Evolutionary conservation across 352 stramenopile genomes (phyloP).

Genomic region (Phytophthora sojae): DNA sequence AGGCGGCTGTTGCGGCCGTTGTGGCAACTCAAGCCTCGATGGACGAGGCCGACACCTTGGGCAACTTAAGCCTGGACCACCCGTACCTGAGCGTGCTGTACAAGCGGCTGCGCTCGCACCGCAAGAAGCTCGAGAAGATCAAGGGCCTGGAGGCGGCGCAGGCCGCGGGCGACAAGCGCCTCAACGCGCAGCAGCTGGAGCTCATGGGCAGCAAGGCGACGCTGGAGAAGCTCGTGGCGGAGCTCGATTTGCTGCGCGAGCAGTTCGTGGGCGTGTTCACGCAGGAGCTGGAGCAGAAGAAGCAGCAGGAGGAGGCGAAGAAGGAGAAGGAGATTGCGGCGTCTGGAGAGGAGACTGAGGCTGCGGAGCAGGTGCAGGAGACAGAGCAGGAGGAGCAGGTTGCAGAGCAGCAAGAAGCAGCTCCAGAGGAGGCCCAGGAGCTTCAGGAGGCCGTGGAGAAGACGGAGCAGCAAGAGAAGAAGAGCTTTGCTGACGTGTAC

Average conservation of each 20-base stretch:
- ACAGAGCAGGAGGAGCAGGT: conserved; percentile 9
- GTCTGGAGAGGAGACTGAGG: not conserved
- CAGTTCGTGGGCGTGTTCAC: conserved; percentile 78
- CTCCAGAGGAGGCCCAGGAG: conserved; percentile 2
- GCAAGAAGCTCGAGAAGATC: conserved; percentile 91
- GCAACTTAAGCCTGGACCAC: conserved; percentile 63
- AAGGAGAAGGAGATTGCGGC: not conserved
- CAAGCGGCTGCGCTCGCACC: conserved; percentile 83
- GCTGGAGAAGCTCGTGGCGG: conserved; percentile 78
- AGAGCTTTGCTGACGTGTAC: conserved; percentile 57
- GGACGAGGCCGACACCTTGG: conserved; percentile 46
- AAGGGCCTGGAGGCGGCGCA: conserved; percentile 60
- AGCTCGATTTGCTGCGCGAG: conserved; percentile 80
- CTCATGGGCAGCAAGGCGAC: conserved; percentile 68
- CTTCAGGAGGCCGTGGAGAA: conserved; percentile 11
- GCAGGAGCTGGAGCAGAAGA: conserved; percentile 55
- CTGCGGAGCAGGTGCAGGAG: conserved; percentile 16
- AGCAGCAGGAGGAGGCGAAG: conserved; percentile 19
- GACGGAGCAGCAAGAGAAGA: conserved; percentile 14
- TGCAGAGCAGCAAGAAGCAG: conserved; percentile 7
- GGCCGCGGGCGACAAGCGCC: conserved; percentile 57
- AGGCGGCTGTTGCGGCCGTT: conserved; percentile 25
- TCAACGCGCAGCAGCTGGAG: conserved; percentile 83
- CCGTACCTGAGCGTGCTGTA: conserved; percentile 85
- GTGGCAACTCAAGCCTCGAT: conserved; percentile 23